Base-by-base conservation (phyloP, 768 basidiomycete species). In the Boletus barrowsii region DNA sequence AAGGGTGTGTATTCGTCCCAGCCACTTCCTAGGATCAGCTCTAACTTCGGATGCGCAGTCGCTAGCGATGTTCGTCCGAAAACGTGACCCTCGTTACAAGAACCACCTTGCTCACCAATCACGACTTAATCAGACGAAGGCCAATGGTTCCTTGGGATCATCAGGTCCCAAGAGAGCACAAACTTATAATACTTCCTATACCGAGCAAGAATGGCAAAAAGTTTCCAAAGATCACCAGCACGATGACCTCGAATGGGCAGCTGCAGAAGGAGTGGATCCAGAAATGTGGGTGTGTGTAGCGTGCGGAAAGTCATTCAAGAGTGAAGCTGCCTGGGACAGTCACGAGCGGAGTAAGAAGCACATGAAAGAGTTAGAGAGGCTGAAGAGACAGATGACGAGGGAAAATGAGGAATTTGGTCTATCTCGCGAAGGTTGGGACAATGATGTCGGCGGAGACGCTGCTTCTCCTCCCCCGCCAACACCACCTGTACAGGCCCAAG, bases 331-430 rank as follows among this genome's bases (percentile, higher is more conserved):
- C 5, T 99, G 95, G 95, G 79, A 86, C 61, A 98, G 93, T 68
- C 97, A 98, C 59, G 97, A 98, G 69, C 78, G 94, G 59, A 97
- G 94, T 69, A 89, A 89, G 72, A 97, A 93, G 70, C 97, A 99
- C 64, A 67, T 90, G 67, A 91, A 88, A 70, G 90, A 93, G 57
- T 83, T 98, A 13, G 90, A 91, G 64, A 77, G 75, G 59, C 65
- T 99, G 54, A 83, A 82, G 68, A 76, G 77, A 61, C 82, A 90
- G 62, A 97, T 99, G 90, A 66, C 76, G 59, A 72, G 75, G 51
- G 92, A 98, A 61, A 79, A 90, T 54, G 80, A 82, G 47, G 82
- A 79, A 56, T 68, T 97, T 5, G 84, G 77, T 1, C 10, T 68
- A 17, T 71, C 90, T 20, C 73, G 68, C 14, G 73, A 73, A 24